Percentiles rank a stretch among this genome's conserved stretches.
phyloP scores from a whole-genome alignment of 768 basidiomycete species.

The Filobasidium wieringae region DNA sequence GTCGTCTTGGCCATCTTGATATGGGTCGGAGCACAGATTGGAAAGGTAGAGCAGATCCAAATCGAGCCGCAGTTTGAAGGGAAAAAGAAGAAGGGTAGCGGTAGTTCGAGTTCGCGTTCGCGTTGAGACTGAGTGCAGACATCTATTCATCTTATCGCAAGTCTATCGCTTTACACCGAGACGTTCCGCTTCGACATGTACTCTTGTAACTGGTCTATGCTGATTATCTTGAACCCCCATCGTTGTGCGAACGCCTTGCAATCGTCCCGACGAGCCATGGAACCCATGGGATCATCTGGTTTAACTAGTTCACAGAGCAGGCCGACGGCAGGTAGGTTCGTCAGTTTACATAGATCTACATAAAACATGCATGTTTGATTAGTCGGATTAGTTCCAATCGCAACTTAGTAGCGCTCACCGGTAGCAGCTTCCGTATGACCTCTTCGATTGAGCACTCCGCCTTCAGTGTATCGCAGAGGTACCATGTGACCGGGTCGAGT shows the following conservation, averaged over 20 bases:
- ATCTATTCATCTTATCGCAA: not conserved
- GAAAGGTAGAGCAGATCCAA: not conserved
- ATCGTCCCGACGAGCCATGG: slow-evolving; percentile 90
- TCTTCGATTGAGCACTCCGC: slow-evolving; percentile 72
- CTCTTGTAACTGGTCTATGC: slow-evolving; percentile 54
- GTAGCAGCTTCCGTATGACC: slow-evolving; percentile 89
- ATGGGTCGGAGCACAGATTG: not conserved
- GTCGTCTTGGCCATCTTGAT: not conserved
- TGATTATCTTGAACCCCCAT: slow-evolving; percentile 89
- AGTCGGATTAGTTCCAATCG: no score
- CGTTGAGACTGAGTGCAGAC: not conserved
- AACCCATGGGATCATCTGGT: slow-evolving; percentile 65
- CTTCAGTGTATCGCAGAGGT: slow-evolving; percentile 71
- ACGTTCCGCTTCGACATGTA: slow-evolving; percentile 25
- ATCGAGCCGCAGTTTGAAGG: not conserved
- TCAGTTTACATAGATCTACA: slow-evolving; percentile 66
- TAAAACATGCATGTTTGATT: no score
- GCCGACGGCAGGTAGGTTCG: slow-evolving; percentile 58
- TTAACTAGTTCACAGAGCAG: slow-evolving; percentile 92
- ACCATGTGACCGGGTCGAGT: slow-evolving; percentile 91
- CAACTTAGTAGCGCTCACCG: slow-evolving; percentile 38
- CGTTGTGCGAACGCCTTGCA: slow-evolving; percentile 79
- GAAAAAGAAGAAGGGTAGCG: not conserved
- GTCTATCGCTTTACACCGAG: not conserved
- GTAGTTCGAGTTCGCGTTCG: not conserved